A percentile compares a stretch with the other conserved stretches of the same genome.
These are phyloP conservation scores for Aspergillus caelatus DNA, from an alignment of 2,329 filamentous ascomycete species.

Conservation along the genomic window DNA sequence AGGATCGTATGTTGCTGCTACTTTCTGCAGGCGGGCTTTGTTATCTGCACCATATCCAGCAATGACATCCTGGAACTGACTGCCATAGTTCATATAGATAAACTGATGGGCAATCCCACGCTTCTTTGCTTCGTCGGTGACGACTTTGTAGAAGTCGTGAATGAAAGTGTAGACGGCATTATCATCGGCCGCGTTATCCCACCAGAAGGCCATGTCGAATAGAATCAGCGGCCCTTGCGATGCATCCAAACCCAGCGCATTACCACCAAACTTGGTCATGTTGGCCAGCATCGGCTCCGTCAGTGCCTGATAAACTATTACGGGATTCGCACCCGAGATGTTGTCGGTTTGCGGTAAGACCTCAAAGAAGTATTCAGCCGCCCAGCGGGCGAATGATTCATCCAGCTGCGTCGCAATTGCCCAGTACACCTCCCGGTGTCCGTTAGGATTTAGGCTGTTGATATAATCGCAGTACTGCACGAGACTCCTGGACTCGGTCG, in stretches of 20 bases:
- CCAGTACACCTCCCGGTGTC: slow-evolving; percentile 36
- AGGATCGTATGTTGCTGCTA: slow-evolving; percentile 47
- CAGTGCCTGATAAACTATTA: slow-evolving; percentile 36
- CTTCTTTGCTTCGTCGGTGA: slow-evolving; percentile 17
- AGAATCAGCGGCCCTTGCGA: slow-evolving; percentile 16
- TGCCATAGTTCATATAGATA: slow-evolving; percentile 54
- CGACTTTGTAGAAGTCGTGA: slow-evolving; percentile 20
- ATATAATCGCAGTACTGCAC: slow-evolving; percentile 38
- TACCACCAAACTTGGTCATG: slow-evolving; percentile 25
- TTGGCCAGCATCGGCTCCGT: slow-evolving; percentile 32
- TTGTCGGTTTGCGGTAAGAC: neutral
- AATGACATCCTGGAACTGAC: slow-evolving; percentile 46
- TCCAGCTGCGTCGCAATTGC: slow-evolving; percentile 34
- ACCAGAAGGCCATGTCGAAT: slow-evolving; percentile 33
- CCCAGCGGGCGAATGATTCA: slow-evolving; percentile 29
- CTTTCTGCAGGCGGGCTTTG: slow-evolving; percentile 29
- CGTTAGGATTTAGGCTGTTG: slow-evolving; percentile 35
- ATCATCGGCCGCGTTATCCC: slow-evolving; percentile 38
- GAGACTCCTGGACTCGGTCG: slow-evolving; percentile 30
- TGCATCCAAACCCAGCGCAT: slow-evolving; percentile 11
- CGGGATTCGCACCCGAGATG: slow-evolving; percentile 3
- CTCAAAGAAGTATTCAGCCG: slow-evolving; percentile 4
- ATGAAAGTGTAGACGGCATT: slow-evolving; percentile 27
- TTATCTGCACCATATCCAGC: slow-evolving; percentile 46
- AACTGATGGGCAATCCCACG: neutral